Conservation (phyloP, 768 basidiomycete genomes). For the Tricholoma saponaceum region DNA sequence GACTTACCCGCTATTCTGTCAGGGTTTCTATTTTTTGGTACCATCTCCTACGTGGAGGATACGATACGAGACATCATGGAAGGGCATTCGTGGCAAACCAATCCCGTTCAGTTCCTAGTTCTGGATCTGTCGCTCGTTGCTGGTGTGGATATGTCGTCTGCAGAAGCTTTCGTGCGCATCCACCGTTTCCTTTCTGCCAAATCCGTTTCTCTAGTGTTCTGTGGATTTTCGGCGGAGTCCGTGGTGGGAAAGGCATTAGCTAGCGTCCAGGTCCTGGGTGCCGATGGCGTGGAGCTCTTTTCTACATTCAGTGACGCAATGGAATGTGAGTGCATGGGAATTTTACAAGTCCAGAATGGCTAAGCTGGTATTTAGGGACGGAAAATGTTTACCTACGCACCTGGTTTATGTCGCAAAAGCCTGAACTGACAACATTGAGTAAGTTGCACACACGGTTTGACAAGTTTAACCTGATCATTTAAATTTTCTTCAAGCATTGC, state of each 20-base stretch:
- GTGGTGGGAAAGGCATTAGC: conserved; percentile 67
- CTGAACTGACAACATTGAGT: conserved; percentile 46
- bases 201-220: conserved; percentile 83
- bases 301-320: conserved; percentile 82
- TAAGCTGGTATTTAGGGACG: conserved; percentile 55
- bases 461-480: conserved; percentile 1
- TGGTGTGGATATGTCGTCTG: conserved; percentile 92
- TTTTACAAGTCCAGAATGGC: not conserved
- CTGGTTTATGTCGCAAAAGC: conserved; percentile 68
- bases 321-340: conserved; percentile 62
- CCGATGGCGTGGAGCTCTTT: conserved; percentile 78
- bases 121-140: conserved; percentile 82
- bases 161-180: conserved; percentile 91
- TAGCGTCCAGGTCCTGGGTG: conserved; percentile 77
- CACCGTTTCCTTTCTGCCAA: conserved; percentile 76
- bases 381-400: conserved; percentile 89
- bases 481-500: conserved; percentile 37
- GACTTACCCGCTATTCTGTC: not conserved
- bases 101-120: conserved; percentile 86
- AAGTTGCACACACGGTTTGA: conserved; percentile 6
- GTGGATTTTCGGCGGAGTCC: conserved; percentile 67
- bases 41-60: conserved; percentile 86
- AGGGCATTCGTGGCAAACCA: conserved; percentile 61
- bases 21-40: conserved; percentile 92
- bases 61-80: conserved; percentile 75